Base-by-base conservation (phyloP, 495 filamentous ascomycete species). In the Penicillium cataractarum region DNA sequence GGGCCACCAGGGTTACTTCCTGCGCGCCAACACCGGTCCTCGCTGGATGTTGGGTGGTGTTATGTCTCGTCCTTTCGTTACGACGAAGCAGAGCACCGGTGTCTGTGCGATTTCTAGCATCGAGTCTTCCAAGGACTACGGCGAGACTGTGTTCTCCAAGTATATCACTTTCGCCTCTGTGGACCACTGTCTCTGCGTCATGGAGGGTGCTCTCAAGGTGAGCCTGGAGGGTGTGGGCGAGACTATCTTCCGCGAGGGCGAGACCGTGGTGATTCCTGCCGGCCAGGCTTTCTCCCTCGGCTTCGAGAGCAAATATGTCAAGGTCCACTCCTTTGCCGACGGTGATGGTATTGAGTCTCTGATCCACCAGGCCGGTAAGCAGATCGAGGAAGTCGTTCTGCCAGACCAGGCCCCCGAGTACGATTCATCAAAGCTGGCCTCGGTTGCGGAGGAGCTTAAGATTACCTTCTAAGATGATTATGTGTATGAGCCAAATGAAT, bases 71-170 rank as follows among this genome's bases (percentile, higher is more conserved):
- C 78, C 80, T 2, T 75, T 83, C 33, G 67, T 78, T 22, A 82
- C 78, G 13, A 80, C 77, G 31, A 71, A 69, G 46, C 75, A 83
- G 65, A 76, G 76, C 40, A 66, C 61, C 39, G 75, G 75, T 0
- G 71, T 79, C n/a, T 82, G 76, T 59, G 74, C 75, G 4, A 81
- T 83, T 50, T 80, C 76, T 40, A 77, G 76, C 50, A 76, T 83
- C 46, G 80, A 83, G 58, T 76, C 71, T 0, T 77, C 70, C 6
- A 72, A 68, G 24, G 61, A 64, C 0, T 79, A 77, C 56, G 61
- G 68, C 4, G 63, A 69, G 21, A 71, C 70, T 12, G 57, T 75
- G 6, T 60, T 75, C 31, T 72, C 78, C 0, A 66, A 71, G 42
- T 67, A 65, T 21, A 68, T 79, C 65, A 75, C 71, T 32, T 81